Evolutionary conservation across 495 filamentous ascomycete genomes (phyloP).

Genomic region (Tetracladium marchalianum): DNA sequence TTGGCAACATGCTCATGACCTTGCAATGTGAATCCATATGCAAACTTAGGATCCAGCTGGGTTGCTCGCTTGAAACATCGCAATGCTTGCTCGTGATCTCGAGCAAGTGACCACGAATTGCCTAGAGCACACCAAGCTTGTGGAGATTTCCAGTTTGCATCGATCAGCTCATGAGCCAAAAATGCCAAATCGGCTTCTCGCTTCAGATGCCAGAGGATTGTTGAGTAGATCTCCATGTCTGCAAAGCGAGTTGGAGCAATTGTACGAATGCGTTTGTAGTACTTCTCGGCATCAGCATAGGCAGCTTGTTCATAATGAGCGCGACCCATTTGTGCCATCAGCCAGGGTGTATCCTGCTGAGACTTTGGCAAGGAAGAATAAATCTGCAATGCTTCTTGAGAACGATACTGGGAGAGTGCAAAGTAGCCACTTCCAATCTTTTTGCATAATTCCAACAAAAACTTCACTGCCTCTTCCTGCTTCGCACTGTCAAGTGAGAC

Average conservation of each 20-base stretch:
- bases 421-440: slow-evolving; percentile 75
- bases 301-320: slow-evolving; percentile 80
- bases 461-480: slow-evolving; percentile 65
- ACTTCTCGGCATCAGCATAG: slow-evolving; percentile 77
- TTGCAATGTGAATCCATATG: slow-evolving; percentile 91
- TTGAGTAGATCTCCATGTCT: slow-evolving; percentile 97
- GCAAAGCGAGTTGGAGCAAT: slow-evolving; percentile 70
- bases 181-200: slow-evolving; percentile 85
- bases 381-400: slow-evolving; percentile 59
- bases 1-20: slow-evolving; percentile 95
- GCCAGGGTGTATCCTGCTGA: slow-evolving; percentile 93
- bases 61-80: slow-evolving; percentile 93
- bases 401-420: slow-evolving; percentile 66
- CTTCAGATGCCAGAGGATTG: slow-evolving; percentile 92
- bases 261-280: slow-evolving; percentile 64
- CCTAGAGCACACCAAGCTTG: slow-evolving; percentile 94
- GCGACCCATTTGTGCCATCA: slow-evolving; percentile 78
- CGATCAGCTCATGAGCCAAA: slow-evolving; percentile 80
- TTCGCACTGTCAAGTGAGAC: slow-evolving; percentile 37
- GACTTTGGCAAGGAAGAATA: slow-evolving; percentile 57
- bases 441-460: slow-evolving; percentile 70
- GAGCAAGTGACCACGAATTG: slow-evolving; percentile 90
- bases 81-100: slow-evolving; percentile 89
- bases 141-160: slow-evolving; percentile 75
- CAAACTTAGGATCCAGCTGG: slow-evolving; percentile 79